A percentile compares a stretch with the other conserved stretches of the same genome.
Evolutionary conservation across 2,329 filamentous ascomycete genomes (phyloP).

Genomic region (Zymoseptoria pseudotritici): DNA sequence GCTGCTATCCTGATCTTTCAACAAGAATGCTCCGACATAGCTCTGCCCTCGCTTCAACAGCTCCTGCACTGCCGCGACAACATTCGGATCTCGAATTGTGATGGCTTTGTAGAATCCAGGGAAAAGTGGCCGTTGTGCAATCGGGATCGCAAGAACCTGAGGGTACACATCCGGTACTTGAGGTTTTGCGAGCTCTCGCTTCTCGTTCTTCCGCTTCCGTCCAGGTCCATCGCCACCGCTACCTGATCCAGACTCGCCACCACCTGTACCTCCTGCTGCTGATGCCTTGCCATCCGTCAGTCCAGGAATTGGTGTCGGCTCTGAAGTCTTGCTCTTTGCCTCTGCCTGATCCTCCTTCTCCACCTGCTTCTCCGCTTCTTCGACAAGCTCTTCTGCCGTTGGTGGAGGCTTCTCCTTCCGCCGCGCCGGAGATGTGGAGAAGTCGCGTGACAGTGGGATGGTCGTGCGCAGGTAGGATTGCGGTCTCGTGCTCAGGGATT

Average conservation of each 20-base stretch:
- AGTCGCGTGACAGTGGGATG: slow-evolving; percentile 25
- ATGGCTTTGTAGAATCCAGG: slow-evolving; percentile 99
- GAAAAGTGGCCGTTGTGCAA: slow-evolving; percentile 86
- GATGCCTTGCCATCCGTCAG: slow-evolving; percentile 48
- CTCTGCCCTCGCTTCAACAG: slow-evolving; percentile 96
- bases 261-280: slow-evolving; percentile 50
- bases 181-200: slow-evolving; percentile 71
- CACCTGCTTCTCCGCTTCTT: slow-evolving; percentile 32
- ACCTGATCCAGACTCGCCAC: slow-evolving; percentile 35
- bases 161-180: slow-evolving; percentile 91
- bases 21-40: slow-evolving; percentile 92
- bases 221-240: slow-evolving; percentile 50
- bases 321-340: slow-evolving; percentile 41
- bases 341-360: slow-evolving; percentile 32
- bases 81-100: slow-evolving; percentile 87
- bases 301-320: slow-evolving; percentile 46
- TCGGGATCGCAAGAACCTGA: slow-evolving; percentile 94
- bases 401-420: slow-evolving; percentile 52
- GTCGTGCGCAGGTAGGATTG: slow-evolving; percentile 17
- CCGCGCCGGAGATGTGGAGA: slow-evolving; percentile 38
- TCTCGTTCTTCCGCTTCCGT: slow-evolving; percentile 65
- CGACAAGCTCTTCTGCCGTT: slow-evolving; percentile 38
- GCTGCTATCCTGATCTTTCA: slow-evolving; percentile 92
- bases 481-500: slow-evolving; percentile 14
- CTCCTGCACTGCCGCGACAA: slow-evolving; percentile 85